Percentiles rank a stretch among this genome's conserved stretches.
Conservation (phyloP, 371 early-diverging fungal genomes). For the Capillidium rhysosporum region DNA sequence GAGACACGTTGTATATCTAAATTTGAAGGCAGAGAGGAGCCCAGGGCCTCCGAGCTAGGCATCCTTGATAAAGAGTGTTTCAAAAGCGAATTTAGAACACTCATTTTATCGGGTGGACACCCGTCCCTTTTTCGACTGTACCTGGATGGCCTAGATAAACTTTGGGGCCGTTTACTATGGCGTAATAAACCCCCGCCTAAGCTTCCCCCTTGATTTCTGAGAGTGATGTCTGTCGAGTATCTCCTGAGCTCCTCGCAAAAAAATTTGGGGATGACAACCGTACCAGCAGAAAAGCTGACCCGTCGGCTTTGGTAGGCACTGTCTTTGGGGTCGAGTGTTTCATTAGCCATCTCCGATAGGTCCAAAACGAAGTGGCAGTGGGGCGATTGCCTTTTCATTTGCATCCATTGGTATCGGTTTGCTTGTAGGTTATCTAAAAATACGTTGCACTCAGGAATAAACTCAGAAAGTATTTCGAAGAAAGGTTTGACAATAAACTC, state of each 20-base stretch:
- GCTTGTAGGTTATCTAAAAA: background rate
- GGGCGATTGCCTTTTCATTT: background rate
- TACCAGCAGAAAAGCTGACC: conserved; percentile 4
- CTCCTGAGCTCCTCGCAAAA: background rate
- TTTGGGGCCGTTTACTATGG: conserved; percentile 14
- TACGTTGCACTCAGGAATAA: conserved; percentile 26
- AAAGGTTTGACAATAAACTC: conserved; percentile 71
- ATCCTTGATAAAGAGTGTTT: background rate
- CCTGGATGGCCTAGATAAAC: conserved; percentile 18
- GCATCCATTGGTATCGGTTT: background rate
- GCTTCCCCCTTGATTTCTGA: background rate
- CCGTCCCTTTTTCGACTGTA: conserved; percentile 15
- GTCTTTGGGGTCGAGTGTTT: background rate
- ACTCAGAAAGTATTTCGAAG: conserved; percentile 51
- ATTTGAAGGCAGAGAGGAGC: too few species aligned
- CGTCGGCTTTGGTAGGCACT: background rate
- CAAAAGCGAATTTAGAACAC: background rate
- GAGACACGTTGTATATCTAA: too few species aligned
- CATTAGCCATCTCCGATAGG: background rate
- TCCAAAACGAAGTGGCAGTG: too few species aligned
- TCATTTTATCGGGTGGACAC: background rate
- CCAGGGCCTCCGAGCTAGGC: background rate
- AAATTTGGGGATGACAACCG: background rate
- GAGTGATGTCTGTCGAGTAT: background rate
- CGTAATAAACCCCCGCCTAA: too few species aligned